These are phyloP conservation scores for Plasmodium coatneyi DNA, from an alignment of 169 alveolate genomes.

Conservation along the genomic window DNA sequence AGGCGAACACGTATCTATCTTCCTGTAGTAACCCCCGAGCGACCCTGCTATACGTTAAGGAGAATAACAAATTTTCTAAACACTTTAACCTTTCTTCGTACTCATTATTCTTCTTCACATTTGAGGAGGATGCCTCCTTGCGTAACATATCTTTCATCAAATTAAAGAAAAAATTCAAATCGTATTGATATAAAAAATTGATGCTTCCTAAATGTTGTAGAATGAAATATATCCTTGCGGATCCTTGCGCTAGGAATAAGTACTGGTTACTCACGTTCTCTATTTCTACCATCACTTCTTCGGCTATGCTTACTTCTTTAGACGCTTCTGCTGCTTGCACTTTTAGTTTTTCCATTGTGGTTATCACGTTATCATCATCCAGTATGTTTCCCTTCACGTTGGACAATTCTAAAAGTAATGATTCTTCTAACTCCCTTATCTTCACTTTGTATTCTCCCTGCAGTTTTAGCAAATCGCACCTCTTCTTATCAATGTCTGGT, in stretches of 20 bases:
- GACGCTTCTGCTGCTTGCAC: slow-evolving; percentile 94
- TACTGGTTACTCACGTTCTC: slow-evolving; percentile 90
- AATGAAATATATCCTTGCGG: slow-evolving; percentile 90
- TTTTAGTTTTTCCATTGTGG: slow-evolving; percentile 91
- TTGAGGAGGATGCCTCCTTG: slow-evolving; percentile 21
- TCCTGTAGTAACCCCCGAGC: slow-evolving; percentile 68
- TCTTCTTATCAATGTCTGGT: slow-evolving; percentile 96
- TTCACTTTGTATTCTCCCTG: slow-evolving; percentile 92
- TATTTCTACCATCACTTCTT: slow-evolving; percentile 94
- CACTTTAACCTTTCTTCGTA: slow-evolving; percentile 75
- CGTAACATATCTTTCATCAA: slow-evolving; percentile 83
- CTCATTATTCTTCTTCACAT: slow-evolving; percentile 75
- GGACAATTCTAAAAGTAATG: slow-evolving; percentile 94
- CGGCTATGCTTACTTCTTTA: slow-evolving; percentile 93
- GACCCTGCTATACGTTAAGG: slow-evolving; percentile 64
- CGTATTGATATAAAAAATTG: slow-evolving; percentile 94
- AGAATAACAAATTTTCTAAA: slow-evolving; percentile 28
- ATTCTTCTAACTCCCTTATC: slow-evolving; percentile 96
- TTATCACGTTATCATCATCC: slow-evolving; percentile 94
- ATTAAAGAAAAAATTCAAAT: slow-evolving; percentile 94
- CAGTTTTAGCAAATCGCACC: slow-evolving; percentile 93
- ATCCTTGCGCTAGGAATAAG: slow-evolving; percentile 90
- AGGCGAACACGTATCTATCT: slow-evolving; percentile 72
- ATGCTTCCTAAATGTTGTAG: slow-evolving; percentile 90
- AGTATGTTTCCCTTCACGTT: slow-evolving; percentile 95